These are phyloP conservation scores for Piper longum DNA, from an alignment of 164 flowering plant genomes.

Conservation along the genomic window DNA sequence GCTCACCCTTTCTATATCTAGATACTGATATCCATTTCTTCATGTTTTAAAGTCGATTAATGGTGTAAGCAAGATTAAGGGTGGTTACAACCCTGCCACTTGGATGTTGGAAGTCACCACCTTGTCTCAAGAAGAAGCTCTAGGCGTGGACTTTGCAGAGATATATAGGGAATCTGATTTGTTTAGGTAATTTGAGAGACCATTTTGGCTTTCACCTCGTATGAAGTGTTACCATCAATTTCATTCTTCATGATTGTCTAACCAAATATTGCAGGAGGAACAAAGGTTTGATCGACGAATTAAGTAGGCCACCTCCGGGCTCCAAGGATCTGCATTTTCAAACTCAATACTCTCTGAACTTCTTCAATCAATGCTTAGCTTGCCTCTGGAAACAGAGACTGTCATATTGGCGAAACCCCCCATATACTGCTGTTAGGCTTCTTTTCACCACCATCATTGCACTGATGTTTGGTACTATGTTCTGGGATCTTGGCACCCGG, in stretches of 20 bases:
- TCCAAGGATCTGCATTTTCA: conserved; percentile 34
- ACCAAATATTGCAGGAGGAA: conserved; percentile 28
- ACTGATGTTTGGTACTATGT: conserved; percentile 36
- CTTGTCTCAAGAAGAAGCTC: conserved; percentile 20
- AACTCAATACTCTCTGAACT: conserved; percentile 31
- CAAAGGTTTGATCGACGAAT: conserved; percentile 30
- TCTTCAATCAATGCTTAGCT: conserved; percentile 31
- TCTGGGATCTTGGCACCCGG: conserved; percentile 29
- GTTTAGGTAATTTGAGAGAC: conserved; percentile 10
- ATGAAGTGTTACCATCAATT: not conserved
- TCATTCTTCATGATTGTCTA: not conserved
- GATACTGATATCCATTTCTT: not conserved
- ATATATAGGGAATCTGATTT: conserved; percentile 25
- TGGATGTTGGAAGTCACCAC: conserved; percentile 40
- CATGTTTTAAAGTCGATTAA: conserved; percentile 13
- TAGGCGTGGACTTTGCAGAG: conserved; percentile 20
- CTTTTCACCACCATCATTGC: conserved; percentile 37
- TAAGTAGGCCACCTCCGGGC: conserved; percentile 27
- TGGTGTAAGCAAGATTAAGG: conserved; percentile 27
- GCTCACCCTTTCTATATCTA: not conserved
- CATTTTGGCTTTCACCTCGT: not conserved
- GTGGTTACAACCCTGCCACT: conserved; percentile 34
- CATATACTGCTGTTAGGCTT: conserved; percentile 37
- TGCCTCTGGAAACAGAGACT: conserved; percentile 42
- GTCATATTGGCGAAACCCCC: conserved; percentile 51